Base-by-base conservation (phyloP, 495 filamentous ascomycete genomes). In the Bryoglossum gracile region DNA sequence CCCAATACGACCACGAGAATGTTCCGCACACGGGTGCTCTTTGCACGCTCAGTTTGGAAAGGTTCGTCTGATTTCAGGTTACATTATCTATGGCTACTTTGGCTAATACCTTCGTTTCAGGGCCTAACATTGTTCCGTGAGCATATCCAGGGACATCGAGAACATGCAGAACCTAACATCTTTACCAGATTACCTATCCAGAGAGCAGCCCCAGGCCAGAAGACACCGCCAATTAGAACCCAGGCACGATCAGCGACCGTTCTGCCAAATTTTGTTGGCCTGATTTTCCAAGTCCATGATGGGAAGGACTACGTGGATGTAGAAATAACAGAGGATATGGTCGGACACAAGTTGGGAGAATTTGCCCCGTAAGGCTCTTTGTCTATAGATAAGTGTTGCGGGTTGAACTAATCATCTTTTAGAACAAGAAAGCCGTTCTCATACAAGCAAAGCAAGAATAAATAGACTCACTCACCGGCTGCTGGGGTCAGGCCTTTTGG, bases 331-430 rank as follows among this genome's bases (percentile, higher is more conserved):
- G 91, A 96, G 67, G 88, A 97, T 62, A 97, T 98, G 94, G 94
- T 98, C 13, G 92, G 94, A 34, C 84, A 94, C 65, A 98, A 97
- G 69, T 73, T 98, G 60, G 92, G 92, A 52, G 94, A 97, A 71
- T 98, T 95, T 67, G 80, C 89, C 53, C 59, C 77, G 89, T 95
- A 80, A 66, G 90, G 82, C 34, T 8, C 18, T 33, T 22, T 33
- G 11, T 16, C 25, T 18, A 9, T 3, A 2, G 21, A 36, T 26
- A 21, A 4, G 18, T 21, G 17, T 25, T 13, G 32, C 19, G 33
- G 32, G n/a, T 17, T 8, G 19, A 38, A 28, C 42, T 52, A 39
- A 61, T 16, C 32, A 8, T 17, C 5, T 14, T 17, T 33, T 25
- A 95, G 91, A 56, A 95, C 91, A 53, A 75, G 91, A 60, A 94